Percentiles rank a stretch among this genome's conserved stretches.
These are phyloP conservation scores for Pulveroboletus sp. DNA, from an alignment of 768 basidiomycete genomes.

Conservation along the genomic window DNA sequence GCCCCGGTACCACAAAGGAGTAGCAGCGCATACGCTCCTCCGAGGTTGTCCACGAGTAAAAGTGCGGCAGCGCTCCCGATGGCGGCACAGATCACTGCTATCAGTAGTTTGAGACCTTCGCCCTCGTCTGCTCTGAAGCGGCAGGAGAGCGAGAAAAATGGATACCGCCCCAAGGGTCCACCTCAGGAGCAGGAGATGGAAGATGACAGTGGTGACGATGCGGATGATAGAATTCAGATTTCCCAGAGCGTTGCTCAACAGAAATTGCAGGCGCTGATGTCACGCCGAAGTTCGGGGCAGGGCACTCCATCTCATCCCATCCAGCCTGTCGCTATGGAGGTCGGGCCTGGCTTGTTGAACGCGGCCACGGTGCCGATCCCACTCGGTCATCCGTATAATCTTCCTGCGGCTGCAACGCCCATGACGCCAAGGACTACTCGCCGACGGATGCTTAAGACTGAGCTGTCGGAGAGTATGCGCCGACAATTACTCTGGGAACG, in stretches of 20 bases:
- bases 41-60: constrained; percentile 47
- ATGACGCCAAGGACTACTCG: constrained; percentile 85
- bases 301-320: constrained; percentile 17
- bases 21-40: constrained; percentile 29
- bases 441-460: constrained; percentile 76
- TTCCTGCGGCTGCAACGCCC: constrained; percentile 59
- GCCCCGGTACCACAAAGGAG: constrained; percentile 26
- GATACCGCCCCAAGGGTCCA: constrained; percentile 60
- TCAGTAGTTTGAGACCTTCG: constrained; percentile 26
- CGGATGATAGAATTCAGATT: constrained; percentile 48
- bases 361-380: constrained; percentile 50
- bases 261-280: constrained; percentile 54
- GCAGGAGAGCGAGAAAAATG: constrained; percentile 30
- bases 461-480: constrained; percentile 80
- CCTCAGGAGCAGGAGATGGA: constrained; percentile 66
- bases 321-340: constrained; percentile 14
- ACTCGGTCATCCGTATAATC: constrained; percentile 63
- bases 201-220: constrained; percentile 51
- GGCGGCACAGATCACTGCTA: constrained; percentile 44
- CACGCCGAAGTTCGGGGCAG: constrained; percentile 38
- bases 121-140: constrained; percentile 20
- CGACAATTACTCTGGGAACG: constrained; percentile 79
- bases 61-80: constrained; percentile 57
- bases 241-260: constrained; percentile 68
- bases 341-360: constrained; percentile 20